phyloP scores from a whole-genome alignment of 805 yeast genomes.

The Candida mattraensis region DNA sequence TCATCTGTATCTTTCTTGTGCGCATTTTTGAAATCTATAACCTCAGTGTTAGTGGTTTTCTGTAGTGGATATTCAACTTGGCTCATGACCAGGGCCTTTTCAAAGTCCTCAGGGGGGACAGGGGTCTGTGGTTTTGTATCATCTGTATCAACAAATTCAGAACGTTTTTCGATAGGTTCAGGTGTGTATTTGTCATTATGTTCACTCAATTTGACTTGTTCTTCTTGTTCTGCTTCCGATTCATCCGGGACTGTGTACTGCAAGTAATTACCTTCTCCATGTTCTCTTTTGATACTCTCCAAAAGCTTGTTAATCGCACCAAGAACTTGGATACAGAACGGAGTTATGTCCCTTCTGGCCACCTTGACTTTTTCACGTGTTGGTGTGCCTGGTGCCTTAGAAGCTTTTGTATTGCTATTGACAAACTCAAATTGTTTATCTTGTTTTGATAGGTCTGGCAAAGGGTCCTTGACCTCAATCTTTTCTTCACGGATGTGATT shows the following conservation, averaged over 20 bases:
- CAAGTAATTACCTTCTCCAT: constrained; percentile 24
- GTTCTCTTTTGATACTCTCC: constrained; percentile 23
- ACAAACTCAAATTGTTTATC: constrained; percentile 12
- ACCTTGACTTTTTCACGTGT: constrained; percentile 40
- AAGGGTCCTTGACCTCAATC: neutral
- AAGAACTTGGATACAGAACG: constrained; percentile 32
- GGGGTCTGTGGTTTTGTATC: too few species aligned
- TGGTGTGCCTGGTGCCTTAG: constrained; percentile 24
- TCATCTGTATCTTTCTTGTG: neutral
- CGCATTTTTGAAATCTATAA: neutral
- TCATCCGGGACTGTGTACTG: constrained; percentile 18
- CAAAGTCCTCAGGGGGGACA: neutral
- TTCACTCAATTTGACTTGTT: constrained; percentile 2
- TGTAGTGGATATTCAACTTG: constrained; percentile 1
- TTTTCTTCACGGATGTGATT: constrained; percentile 1
- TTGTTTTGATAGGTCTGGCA: constrained; percentile 1
- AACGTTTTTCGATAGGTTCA: too few species aligned
- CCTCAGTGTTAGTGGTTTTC: neutral
- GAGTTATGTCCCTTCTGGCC: constrained; percentile 49
- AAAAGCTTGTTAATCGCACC: constrained; percentile 20
- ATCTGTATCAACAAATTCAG: neutral
- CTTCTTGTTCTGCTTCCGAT: too few species aligned
- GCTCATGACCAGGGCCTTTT: constrained; percentile 2
- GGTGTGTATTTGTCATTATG: neutral
- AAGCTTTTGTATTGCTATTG: constrained; percentile 1